Evolutionary conservation across 2,329 filamentous ascomycete genomes (phyloP), one percentile per base, ranked within the genome.

Genomic region (Tolypocladium endophyticum): DNA sequence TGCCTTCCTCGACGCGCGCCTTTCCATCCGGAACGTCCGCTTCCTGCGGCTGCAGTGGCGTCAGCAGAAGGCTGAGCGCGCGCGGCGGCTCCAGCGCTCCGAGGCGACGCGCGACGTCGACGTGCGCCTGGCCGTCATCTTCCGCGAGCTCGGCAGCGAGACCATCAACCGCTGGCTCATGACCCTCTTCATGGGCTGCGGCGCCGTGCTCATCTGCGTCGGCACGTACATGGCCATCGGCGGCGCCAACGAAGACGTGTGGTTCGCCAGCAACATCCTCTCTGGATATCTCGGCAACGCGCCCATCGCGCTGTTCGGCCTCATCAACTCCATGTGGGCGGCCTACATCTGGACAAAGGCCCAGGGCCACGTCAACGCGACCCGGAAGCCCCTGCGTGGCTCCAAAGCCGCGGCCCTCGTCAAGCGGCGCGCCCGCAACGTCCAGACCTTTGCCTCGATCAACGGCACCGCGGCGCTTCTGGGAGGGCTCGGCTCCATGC

Each of bases 241-340:
- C 1, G 81, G 81, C 1, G 75, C 72, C 0, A 72, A 81, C 56
- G 68, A 36, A 0, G 61, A 41, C 0, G 72, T 82, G 0, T 84
- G 69, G 59, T 4, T 69, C 0, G 75, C 77, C 0, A 81, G 77
- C 64, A 84, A 84, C 59, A 66, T 83, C 2, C 66, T 84, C 0
- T 82, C 81, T 0, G 81, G 81, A 1, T 83, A 82, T 61, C 71
- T 84, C 23, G 81, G 81, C 2, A 84, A 84, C 60, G 71, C 74
- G 0, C 74, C 79, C 1, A 75, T 79, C 2, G 79, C 79, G 0
- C 30, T 77, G 0, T 84, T 78, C 55, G 81, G 79, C 2, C 57
- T 82, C 0, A 58, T 76, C 50, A 84, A 82, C 64, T 73, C 74
- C 0, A 57, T 69, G 6, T 84, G 81, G 81, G 79, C 78, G 0